phyloP scores from a whole-genome alignment of 306 rosid species.

The Cicer judaicum region DNA sequence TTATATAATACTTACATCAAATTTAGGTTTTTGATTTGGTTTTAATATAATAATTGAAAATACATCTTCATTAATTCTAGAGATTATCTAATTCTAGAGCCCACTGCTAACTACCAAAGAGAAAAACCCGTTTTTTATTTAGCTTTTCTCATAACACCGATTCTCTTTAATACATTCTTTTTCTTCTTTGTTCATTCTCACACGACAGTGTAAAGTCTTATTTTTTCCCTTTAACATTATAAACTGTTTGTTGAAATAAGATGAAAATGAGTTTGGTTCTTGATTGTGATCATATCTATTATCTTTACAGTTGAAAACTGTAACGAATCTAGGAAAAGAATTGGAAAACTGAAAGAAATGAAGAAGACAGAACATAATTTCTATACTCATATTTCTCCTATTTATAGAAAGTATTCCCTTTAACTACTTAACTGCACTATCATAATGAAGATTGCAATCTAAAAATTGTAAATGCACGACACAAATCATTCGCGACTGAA shows the following conservation, averaged over 20 bases:
- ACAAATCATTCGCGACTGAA: background rate
- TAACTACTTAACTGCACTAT: background rate
- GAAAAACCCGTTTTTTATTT: background rate
- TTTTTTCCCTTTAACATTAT: background rate
- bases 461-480: background rate
- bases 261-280: background rate
- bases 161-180: conserved; percentile 10
- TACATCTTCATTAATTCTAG: background rate
- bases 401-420: background rate
- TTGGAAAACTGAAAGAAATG: background rate
- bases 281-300: background rate
- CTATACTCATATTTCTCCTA: background rate
- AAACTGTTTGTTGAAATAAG: conserved; percentile 13
- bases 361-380: background rate
- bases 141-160: background rate
- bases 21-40: conserved; percentile 17
- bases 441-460: background rate
- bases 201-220: background rate
- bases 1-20: background rate
- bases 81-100: background rate
- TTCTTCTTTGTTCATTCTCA: conserved; percentile 21
- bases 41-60: conserved; percentile 24
- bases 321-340: background rate
- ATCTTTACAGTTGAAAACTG: conserved; percentile 17
- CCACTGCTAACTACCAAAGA: background rate